Evolutionary conservation across 768 basidiomycete species (phyloP).

Genomic region (Lactarius pseudohatsudake): DNA sequence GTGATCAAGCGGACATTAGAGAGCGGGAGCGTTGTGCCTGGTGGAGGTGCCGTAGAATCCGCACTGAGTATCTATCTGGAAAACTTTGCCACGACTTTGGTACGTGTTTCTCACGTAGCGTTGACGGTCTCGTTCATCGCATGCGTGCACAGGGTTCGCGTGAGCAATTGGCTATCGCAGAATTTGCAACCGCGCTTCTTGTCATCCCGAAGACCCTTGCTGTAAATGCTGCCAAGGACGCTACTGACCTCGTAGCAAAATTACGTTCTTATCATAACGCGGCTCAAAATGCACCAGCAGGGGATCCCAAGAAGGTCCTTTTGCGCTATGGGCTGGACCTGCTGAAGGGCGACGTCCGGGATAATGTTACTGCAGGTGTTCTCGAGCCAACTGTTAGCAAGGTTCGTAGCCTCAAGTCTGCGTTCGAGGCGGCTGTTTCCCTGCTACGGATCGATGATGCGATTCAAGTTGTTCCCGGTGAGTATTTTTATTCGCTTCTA

Average conservation of each 20-base stretch:
- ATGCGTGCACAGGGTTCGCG: constrained; percentile 73
- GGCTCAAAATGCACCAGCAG: constrained; percentile 86
- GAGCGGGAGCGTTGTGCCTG: constrained; percentile 93
- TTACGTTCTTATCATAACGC: constrained; percentile 96
- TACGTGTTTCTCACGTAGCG: constrained; percentile 42
- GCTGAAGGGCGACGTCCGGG: constrained; percentile 90
- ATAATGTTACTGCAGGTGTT: constrained; percentile 91
- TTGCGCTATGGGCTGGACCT: constrained; percentile 94
- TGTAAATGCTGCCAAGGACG: constrained; percentile 98
- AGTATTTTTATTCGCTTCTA: background rate
- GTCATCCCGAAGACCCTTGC: constrained; percentile 96
- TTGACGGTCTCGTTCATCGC: background rate
- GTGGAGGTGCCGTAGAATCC: constrained; percentile 96
- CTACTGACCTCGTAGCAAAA: constrained; percentile 96
- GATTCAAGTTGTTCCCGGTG: constrained; percentile 87
- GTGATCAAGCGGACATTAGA: constrained; percentile 97
- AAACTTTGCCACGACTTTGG: constrained; percentile 97
- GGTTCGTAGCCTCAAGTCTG: constrained; percentile 94
- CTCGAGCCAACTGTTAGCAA: constrained; percentile 97
- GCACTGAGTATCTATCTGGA: constrained; percentile 97
- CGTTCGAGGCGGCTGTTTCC: constrained; percentile 94
- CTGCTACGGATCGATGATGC: constrained; percentile 94
- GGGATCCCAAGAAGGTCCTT: constrained; percentile 88
- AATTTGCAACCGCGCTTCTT: constrained; percentile 90
- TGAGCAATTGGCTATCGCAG: constrained; percentile 98